phyloP scores from a whole-genome alignment of 2,329 filamentous ascomycete species.

The Colletotrichum sansevieriae region DNA sequence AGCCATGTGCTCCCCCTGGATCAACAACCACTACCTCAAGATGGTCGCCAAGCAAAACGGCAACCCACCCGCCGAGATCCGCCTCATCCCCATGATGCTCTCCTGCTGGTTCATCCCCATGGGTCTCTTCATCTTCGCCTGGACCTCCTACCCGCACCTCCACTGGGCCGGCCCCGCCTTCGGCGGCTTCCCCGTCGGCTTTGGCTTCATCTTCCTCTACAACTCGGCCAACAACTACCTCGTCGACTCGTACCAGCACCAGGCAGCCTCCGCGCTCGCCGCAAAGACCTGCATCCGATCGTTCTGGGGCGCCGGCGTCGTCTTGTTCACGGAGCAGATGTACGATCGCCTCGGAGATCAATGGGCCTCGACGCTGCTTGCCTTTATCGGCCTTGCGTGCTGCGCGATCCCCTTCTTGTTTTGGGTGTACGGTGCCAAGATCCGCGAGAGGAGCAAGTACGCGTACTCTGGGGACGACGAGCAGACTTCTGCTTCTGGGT shows the following conservation, averaged over 20 bases:
- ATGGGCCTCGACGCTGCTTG: slow-evolving; percentile 81
- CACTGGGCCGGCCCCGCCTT: slow-evolving; percentile 80
- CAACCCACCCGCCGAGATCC: slow-evolving; percentile 80
- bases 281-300: slow-evolving; percentile 85
- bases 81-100: slow-evolving; percentile 86
- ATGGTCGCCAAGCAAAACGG: slow-evolving; percentile 74
- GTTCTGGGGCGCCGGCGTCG: slow-evolving; percentile 83
- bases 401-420: slow-evolving; percentile 88
- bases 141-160: slow-evolving; percentile 73
- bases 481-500: slow-evolving; percentile 46
- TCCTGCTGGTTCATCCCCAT: slow-evolving; percentile 79
- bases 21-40: slow-evolving; percentile 85
- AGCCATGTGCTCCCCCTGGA: slow-evolving; percentile 75
- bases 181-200: slow-evolving; percentile 79
- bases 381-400: slow-evolving; percentile 81
- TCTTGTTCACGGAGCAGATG: slow-evolving; percentile 88
- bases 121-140: slow-evolving; percentile 70
- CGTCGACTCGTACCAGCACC: slow-evolving; percentile 73
- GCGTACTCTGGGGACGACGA: slow-evolving; percentile 76
- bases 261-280: slow-evolving; percentile 84
- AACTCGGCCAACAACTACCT: slow-evolving; percentile 84
- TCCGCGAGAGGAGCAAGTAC: slow-evolving; percentile 77
- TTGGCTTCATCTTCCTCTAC: slow-evolving; percentile 88
- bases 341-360: slow-evolving; percentile 78
- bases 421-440: slow-evolving; percentile 80